Conservation (phyloP, 331 rosid genomes). For the Ulmus americana region DNA sequence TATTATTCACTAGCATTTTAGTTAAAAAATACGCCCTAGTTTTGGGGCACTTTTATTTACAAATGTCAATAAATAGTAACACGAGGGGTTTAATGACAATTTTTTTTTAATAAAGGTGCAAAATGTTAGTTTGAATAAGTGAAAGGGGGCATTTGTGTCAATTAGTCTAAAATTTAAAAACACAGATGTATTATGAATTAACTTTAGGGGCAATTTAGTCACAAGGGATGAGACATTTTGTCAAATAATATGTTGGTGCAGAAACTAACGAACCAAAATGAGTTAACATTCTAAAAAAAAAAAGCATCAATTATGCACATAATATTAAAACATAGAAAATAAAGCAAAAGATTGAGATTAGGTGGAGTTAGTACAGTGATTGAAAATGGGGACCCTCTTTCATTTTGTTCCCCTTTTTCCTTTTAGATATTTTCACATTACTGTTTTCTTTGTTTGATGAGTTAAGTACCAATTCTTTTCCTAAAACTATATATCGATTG, state of each 20-base stretch:
- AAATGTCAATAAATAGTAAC: too few relatives aligned
- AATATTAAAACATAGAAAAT: background rate
- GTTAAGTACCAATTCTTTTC: too few relatives aligned
- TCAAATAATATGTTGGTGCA: conserved; percentile 8
- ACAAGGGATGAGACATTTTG: conserved; percentile 8
- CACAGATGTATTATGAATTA: background rate
- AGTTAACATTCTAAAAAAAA: background rate
- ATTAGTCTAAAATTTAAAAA: too few relatives aligned
- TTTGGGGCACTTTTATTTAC: too few relatives aligned
- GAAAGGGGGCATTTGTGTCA: too few relatives aligned
- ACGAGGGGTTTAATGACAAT: too few relatives aligned
- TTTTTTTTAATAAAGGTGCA: too few relatives aligned
- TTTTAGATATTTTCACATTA: background rate
- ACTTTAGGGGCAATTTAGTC: conserved; percentile 1
- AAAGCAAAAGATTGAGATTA: conserved; percentile 12
- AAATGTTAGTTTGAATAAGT: too few relatives aligned
- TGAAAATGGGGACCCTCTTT: conserved; percentile 21
- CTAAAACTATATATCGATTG: too few relatives aligned
- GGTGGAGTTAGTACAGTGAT: conserved; percentile 33
- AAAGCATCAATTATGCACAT: conserved; percentile 26
- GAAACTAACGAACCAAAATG: conserved; percentile 9
- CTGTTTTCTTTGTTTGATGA: background rate
- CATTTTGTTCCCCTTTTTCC: background rate
- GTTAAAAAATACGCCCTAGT: too few relatives aligned
- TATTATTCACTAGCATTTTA: too few relatives aligned